A percentile compares a stretch with the other conserved stretches of the same genome.
phyloP scores from a whole-genome alignment of 164 flowering plant species.

The Platanus orientalis region DNA sequence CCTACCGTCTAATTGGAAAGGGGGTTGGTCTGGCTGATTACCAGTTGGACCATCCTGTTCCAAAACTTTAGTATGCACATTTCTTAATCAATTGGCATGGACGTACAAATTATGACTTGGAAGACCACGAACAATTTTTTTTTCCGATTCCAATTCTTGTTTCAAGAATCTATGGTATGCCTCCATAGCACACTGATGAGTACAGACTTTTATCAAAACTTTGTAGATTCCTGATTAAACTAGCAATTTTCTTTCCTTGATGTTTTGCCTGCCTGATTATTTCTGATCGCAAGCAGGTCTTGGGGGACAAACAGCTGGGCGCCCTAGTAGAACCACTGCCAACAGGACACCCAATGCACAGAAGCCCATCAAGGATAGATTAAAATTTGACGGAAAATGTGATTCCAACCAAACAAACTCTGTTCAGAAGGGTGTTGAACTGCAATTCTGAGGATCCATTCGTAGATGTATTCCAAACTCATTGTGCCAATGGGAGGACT shows the following conservation, averaged over 20 bases:
- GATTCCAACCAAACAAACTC: constrained; percentile 25
- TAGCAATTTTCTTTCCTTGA: background rate
- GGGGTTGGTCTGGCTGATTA: no score
- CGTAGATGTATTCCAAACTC: constrained; percentile 1
- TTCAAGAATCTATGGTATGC: no score
- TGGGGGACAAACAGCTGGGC: constrained; percentile 30
- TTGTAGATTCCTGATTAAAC: background rate
- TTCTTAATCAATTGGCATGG: no score
- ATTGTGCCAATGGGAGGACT: background rate
- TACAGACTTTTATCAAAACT: no score
- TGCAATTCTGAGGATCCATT: constrained; percentile 8
- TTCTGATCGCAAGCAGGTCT: constrained; percentile 25
- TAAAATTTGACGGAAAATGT: constrained; percentile 22
- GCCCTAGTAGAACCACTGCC: constrained; percentile 21
- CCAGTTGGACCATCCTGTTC: no score
- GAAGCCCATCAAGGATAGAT: constrained; percentile 33
- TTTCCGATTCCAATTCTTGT: no score
- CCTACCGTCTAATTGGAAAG: no score
- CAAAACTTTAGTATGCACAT: no score
- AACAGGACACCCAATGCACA: constrained; percentile 29
- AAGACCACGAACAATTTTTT: no score
- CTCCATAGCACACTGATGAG: no score
- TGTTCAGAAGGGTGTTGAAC: constrained; percentile 17
- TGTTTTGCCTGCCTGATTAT: constrained; percentile 1
- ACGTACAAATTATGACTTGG: no score